A percentile compares a stretch with the other conserved stretches of the same genome.
Evolutionary conservation across 345 rosid genomes (phyloP).

Genomic region (Brassica nigra): DNA sequence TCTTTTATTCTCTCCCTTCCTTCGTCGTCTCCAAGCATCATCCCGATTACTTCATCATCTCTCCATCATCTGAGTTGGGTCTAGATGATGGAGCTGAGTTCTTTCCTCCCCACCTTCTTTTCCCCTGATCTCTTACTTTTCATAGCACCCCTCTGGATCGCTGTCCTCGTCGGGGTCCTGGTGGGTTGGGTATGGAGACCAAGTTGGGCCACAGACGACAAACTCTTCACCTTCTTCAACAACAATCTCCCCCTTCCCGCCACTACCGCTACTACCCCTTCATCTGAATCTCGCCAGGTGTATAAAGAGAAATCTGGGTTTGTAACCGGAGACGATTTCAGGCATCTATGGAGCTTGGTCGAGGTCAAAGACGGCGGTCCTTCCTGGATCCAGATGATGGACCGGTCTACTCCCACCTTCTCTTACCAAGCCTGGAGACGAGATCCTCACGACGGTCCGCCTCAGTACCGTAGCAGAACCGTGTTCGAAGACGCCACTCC

Average conservation of each 20-base stretch:
- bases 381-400: conserved; percentile 96
- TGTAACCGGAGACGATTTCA: conserved; percentile 67
- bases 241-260: neutral
- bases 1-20: neutral
- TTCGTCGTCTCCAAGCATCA: neutral
- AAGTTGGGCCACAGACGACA: conserved; percentile 61
- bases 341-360: conserved; percentile 65
- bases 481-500: conserved; percentile 89
- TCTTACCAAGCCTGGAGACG: conserved; percentile 89
- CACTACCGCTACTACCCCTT: neutral
- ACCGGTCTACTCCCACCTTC: conserved; percentile 71
- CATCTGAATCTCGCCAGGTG: neutral
- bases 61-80: neutral
- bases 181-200: conserved; percentile 99
- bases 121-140: conserved; percentile 37
- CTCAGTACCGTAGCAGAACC: conserved; percentile 85
- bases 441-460: conserved; percentile 86
- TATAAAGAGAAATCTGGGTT: conserved; percentile 36
- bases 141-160: conserved; percentile 77
- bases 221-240: conserved; percentile 28
- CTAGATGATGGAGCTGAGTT: conserved; percentile 52
- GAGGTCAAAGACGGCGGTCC: conserved; percentile 95
- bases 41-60: neutral
- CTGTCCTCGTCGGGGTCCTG: conserved; percentile 75
- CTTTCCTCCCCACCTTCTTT: conserved; percentile 34